These are phyloP conservation scores for Lyophyllum decastes DNA, from an alignment of 768 basidiomycete species.

Conservation along the genomic window DNA sequence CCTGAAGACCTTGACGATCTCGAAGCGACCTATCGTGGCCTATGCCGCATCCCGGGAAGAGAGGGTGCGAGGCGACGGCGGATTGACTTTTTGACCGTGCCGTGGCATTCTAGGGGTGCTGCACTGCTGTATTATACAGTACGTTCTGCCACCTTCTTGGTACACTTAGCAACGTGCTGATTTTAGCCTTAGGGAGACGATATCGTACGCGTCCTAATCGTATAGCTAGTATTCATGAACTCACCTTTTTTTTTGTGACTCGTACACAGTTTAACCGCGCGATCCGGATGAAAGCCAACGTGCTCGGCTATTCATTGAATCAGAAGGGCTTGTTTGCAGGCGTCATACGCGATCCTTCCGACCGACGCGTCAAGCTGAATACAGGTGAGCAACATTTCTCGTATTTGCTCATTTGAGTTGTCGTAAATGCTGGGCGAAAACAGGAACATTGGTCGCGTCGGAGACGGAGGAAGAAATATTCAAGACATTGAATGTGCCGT, in stretches of 20 bases:
- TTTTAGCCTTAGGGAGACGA: conserved; percentile 73
- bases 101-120: conserved; percentile 77
- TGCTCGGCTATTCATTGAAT: conserved; percentile 82
- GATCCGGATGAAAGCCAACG: conserved; percentile 81
- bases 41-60: conserved; percentile 58
- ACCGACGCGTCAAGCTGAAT: conserved; percentile 60
- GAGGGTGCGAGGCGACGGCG: conserved; percentile 55
- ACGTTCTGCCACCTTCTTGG: no score
- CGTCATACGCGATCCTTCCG: conserved; percentile 69
- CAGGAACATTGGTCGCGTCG: conserved; percentile 74
- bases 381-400: conserved; percentile 42
- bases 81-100: conserved; percentile 85
- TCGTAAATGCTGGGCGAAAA: not conserved
- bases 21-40: conserved; percentile 81
- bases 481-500: conserved; percentile 71
- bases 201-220: conserved; percentile 55
- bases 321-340: conserved; percentile 80
- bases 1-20: conserved; percentile 69
- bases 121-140: conserved; percentile 93
- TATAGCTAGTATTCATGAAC: not conserved
- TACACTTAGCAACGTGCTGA: conserved; percentile 1
- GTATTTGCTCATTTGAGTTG: not conserved
- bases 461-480: conserved; percentile 90
- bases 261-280: conserved; percentile 92
- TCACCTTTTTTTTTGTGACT: conserved; percentile 2